A percentile compares a stretch with the other conserved stretches of the same genome.
These are phyloP conservation scores for Lepidium sativum DNA, from an alignment of 345 rosid species.

Conservation along the genomic window DNA sequence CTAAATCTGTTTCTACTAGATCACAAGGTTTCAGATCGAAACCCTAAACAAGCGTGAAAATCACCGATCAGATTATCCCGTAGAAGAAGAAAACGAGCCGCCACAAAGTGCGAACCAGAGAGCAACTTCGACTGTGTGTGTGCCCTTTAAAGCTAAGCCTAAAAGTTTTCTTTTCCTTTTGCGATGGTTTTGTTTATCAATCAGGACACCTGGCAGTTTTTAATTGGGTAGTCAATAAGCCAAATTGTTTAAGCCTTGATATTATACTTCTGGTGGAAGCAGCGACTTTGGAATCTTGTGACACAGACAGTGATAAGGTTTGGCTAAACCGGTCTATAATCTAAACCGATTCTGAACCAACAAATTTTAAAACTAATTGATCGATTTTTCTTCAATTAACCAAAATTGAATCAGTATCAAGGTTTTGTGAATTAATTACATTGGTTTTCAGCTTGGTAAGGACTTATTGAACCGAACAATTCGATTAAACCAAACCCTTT, in stretches of 20 bases:
- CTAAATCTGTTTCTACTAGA: neutral
- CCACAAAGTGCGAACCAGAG: constrained; percentile 26
- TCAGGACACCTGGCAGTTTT: neutral
- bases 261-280: neutral
- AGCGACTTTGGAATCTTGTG: constrained; percentile 1
- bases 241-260: neutral
- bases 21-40: constrained; percentile 24
- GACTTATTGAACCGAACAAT: neutral
- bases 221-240: neutral
- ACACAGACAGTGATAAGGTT: neutral
- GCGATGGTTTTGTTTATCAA: neutral
- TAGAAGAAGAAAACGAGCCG: constrained; percentile 28
- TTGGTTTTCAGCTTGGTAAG: neutral
- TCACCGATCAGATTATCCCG: constrained; percentile 3
- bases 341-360: neutral
- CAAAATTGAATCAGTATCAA: neutral
- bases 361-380: neutral
- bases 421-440: neutral
- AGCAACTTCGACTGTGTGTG: constrained; percentile 16
- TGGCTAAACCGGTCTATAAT: constrained; percentile 2
- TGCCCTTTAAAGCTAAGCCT: constrained; percentile 20
- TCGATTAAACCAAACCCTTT: neutral
- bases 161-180: neutral
- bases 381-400: neutral
- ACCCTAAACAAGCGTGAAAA: neutral